phyloP scores from a whole-genome alignment of 2,329 filamentous ascomycete genomes.

The Botryotinia calthae region DNA sequence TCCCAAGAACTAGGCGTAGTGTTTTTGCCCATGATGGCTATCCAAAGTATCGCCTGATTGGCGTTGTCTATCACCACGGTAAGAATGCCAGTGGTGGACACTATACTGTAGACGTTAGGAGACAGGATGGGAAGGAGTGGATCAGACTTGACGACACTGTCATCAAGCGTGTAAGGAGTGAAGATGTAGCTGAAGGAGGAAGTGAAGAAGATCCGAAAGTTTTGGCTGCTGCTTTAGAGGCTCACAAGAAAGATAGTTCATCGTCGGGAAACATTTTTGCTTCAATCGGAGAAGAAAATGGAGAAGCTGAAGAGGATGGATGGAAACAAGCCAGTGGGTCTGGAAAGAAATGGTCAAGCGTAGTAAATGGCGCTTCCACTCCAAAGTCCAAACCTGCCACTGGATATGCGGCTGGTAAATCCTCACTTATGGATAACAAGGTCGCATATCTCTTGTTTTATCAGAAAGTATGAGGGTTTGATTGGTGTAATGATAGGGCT shows the following conservation, averaged over 20 bases:
- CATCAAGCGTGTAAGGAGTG: slow-evolving; percentile 77
- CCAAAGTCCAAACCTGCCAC: slow-evolving; percentile 56
- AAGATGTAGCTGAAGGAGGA: slow-evolving; percentile 85
- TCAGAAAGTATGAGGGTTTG: slow-evolving; percentile 48
- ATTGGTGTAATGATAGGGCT: neutral
- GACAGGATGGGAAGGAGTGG: slow-evolving; percentile 95
- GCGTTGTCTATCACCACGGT: slow-evolving; percentile 95
- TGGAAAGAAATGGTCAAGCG: slow-evolving; percentile 70
- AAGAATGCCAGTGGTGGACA: slow-evolving; percentile 95
- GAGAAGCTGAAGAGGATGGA: slow-evolving; percentile 65
- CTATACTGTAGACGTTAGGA: slow-evolving; percentile 94
- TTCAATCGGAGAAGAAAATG: slow-evolving; percentile 58
- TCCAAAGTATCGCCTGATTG: slow-evolving; percentile 81
- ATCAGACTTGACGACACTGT: slow-evolving; percentile 92
- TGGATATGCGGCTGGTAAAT: slow-evolving; percentile 39
- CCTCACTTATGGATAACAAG: slow-evolving; percentile 81
- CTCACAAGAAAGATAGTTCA: slow-evolving; percentile 56
- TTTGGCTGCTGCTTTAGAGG: slow-evolving; percentile 63
- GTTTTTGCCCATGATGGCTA: slow-evolving; percentile 64
- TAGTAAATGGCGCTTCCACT: slow-evolving; percentile 62
- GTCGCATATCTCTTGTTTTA: slow-evolving; percentile 97
- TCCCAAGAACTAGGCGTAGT: slow-evolving; percentile 70
- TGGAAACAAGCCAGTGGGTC: slow-evolving; percentile 85
- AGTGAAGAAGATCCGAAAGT: slow-evolving; percentile 74
- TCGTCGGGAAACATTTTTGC: slow-evolving; percentile 72